Evolutionary conservation across 345 rosid genomes (phyloP).

Genomic region (Dovyalis caffra): DNA sequence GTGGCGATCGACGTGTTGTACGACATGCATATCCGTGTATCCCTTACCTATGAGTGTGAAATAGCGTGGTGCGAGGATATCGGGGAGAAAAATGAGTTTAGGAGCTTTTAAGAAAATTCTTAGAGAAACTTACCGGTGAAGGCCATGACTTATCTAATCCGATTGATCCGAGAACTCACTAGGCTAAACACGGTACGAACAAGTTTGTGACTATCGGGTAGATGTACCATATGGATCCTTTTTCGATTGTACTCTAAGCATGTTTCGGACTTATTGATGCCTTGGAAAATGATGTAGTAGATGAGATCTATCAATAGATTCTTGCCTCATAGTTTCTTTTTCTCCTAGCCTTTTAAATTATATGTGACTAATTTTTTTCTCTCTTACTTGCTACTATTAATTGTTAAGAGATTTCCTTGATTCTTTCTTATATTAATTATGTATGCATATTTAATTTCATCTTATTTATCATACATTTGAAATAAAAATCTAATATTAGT

Average conservation of each 20-base stretch:
- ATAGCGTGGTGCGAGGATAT: slow-evolving; percentile 90
- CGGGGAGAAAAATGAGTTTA: slow-evolving; percentile 97
- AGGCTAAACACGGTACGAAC: slow-evolving; percentile 99
- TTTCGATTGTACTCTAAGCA: neutral
- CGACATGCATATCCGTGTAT: slow-evolving; percentile 82
- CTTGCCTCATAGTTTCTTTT: neutral
- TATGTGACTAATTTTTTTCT: neutral
- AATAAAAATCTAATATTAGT: neutral
- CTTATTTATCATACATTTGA: neutral
- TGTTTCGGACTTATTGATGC: neutral
- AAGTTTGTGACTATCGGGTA: slow-evolving; percentile 98
- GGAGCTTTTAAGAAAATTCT: slow-evolving; percentile 96
- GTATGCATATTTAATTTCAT: neutral
- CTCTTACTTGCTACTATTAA: neutral
- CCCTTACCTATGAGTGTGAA: slow-evolving; percentile 96
- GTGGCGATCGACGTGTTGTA: slow-evolving; percentile 97
- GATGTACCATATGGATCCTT: slow-evolving; percentile 19
- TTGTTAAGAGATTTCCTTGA: neutral
- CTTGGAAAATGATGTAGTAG: neutral
- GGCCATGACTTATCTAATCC: slow-evolving; percentile 72
- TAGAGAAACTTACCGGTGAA: slow-evolving; percentile 92
- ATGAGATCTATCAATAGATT: neutral
- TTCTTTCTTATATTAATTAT: neutral
- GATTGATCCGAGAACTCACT: slow-evolving; percentile 83
- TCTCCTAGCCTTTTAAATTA: no score